Base-by-base conservation (phyloP, 495 filamentous ascomycete genomes). In the Glonium stellatum region DNA sequence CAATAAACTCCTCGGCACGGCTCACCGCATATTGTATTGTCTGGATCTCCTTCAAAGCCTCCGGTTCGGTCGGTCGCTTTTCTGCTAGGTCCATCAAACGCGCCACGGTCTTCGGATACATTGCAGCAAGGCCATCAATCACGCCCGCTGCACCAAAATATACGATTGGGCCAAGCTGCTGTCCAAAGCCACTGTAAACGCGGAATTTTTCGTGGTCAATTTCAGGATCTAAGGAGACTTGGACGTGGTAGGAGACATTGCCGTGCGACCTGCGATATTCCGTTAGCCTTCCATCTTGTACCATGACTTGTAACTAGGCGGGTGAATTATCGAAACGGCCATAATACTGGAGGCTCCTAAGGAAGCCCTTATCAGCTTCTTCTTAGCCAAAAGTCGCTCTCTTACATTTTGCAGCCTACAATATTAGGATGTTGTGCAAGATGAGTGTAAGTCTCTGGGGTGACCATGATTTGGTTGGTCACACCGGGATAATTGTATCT, bases 401-500 rank as follows among this genome's bases (percentile, higher is more conserved):
- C 52, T 37, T 55, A 55, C 48, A 90, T 70, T 63, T 89, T 89
- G 4, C 85, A 81, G 39, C 86, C 86, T 1, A 82, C 81, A 34
- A 83, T 78, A 49, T 82, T 83, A 23, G 65, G 65, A 47, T 68
- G 65, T 42, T 65, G 58, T 3, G 65, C 75, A 9, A 72, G 62
- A 46, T 82, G 75, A 13, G 67, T 55, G 6, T 71, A 69, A 0
- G 78, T 81, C 18, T 89, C 77, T 4, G 70, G 67, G 0, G 79
- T 68, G 22, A 89, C 83, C 0, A 78, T 78, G 0, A 90, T 73
- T 12, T 85, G 85, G 60, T 88, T 88, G 69, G 83, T 86, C 12
- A 88, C 85, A 4, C 78, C 84, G 0, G 85, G 85, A 73, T 88
- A 88, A 65, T 89, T 88, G 67, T 88, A 88, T 44, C 65, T 67